These are phyloP conservation scores for Fusarium acutatum DNA, from an alignment of 2,329 filamentous ascomycete genomes.

Conservation along the genomic window DNA sequence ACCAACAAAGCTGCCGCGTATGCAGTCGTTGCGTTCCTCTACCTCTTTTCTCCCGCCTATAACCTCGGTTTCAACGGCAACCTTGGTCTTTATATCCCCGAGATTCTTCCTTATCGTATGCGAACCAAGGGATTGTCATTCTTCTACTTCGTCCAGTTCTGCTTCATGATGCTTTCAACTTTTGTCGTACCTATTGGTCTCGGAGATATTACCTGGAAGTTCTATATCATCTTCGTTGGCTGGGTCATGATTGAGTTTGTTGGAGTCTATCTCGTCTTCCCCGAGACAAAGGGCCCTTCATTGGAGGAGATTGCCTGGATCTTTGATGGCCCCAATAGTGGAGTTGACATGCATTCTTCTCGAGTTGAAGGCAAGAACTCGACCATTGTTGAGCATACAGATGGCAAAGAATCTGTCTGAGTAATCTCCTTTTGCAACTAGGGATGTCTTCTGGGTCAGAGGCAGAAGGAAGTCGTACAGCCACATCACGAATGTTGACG, in stretches of 20 bases:
- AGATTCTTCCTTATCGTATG: not conserved
- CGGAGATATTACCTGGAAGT: slow-evolving; percentile 17
- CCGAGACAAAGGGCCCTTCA: slow-evolving; percentile 21
- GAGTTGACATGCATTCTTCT: not conserved
- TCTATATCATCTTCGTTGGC: slow-evolving; percentile 20
- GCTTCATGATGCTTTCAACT: slow-evolving; percentile 1
- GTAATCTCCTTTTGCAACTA: accelerated
- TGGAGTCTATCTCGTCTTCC: slow-evolving; percentile 19
- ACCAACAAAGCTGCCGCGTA: not conserved
- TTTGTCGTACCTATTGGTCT: slow-evolving; percentile 27
- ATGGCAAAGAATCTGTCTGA: not conserved
- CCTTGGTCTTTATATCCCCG: not conserved
- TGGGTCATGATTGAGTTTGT: slow-evolving; percentile 17
- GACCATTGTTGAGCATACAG: not conserved
- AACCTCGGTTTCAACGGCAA: not conserved
- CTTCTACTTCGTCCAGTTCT: not conserved
- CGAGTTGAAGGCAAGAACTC: not conserved
- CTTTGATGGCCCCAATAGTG: slow-evolving; percentile 3
- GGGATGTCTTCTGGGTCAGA: not conserved
- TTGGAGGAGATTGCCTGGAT: slow-evolving; percentile 28
- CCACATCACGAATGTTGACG: not conserved
- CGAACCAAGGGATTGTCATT: not conserved
- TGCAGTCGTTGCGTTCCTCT: not conserved
- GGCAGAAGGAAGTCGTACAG: not conserved
- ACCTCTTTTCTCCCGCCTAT: not conserved